These are phyloP conservation scores for Rhodofomes roseus DNA, from an alignment of 1,284 basidiomycete species.

Conservation along the genomic window DNA sequence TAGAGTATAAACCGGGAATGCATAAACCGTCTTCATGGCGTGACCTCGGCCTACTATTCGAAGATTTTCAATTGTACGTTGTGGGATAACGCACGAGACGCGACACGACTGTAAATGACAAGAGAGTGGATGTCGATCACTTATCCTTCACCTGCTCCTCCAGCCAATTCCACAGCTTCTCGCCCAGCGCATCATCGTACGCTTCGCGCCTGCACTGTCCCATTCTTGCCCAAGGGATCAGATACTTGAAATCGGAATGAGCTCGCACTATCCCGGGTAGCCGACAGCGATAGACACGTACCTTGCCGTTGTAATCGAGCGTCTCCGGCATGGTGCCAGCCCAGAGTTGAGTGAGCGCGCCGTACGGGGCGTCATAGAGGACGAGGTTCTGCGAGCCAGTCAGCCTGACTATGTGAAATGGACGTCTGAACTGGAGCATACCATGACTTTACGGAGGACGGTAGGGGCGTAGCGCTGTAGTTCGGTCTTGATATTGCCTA, in stretches of 20 bases:
- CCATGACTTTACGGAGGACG: constrained; percentile 7
- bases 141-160: constrained; percentile 34
- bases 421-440: background rate
- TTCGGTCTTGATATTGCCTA: constrained; percentile 17
- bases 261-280: background rate
- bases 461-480: constrained; percentile 11
- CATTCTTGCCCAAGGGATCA: constrained; percentile 44
- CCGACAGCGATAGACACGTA: constrained; percentile 5
- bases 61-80: too few species aligned
- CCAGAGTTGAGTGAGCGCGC: constrained; percentile 23
- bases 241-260: constrained; percentile 28
- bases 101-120: too few species aligned
- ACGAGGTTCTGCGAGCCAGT: constrained; percentile 2
- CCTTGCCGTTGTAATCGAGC: constrained; percentile 21
- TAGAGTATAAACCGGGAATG: too few species aligned
- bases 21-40: too few species aligned
- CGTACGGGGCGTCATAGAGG: constrained; percentile 15
- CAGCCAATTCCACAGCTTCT: constrained; percentile 39
- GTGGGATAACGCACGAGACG: background rate
- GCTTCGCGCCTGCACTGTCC: constrained; percentile 28
- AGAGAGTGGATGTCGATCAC: background rate
- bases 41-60: too few species aligned
- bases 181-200: constrained; percentile 32
- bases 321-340: constrained; percentile 22
- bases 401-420: too few species aligned